A percentile compares a stretch with the other conserved stretches of the same genome.
phyloP scores from a whole-genome alignment of 2,329 filamentous ascomycete species.

The Alternaria arborescens region DNA sequence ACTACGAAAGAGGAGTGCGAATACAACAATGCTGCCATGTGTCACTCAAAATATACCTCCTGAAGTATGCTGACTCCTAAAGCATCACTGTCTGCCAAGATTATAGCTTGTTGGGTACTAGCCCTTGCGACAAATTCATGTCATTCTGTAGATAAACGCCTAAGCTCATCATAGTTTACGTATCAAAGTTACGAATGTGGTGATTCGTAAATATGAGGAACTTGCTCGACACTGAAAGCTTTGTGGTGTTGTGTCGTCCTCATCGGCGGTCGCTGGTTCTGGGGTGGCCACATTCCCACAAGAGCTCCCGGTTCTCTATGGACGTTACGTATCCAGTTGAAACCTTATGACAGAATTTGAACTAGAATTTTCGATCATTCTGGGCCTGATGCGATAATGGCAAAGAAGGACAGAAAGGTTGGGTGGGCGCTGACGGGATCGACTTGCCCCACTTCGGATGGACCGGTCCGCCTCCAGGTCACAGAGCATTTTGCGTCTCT shows the following conservation, averaged over 20 bases:
- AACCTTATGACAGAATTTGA: accelerated
- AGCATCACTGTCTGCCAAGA: background rate
- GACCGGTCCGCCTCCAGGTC: background rate
- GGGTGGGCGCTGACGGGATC: background rate
- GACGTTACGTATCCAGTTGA: background rate
- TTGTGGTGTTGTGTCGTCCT: background rate
- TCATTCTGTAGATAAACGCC: background rate
- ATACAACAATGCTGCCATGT: background rate
- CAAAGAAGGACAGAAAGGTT: background rate
- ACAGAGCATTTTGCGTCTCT: background rate
- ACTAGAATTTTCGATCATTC: background rate
- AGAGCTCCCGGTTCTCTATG: background rate
- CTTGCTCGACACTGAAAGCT: background rate
- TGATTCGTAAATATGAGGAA: background rate
- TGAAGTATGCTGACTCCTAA: background rate
- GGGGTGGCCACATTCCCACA: background rate
- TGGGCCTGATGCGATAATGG: background rate
- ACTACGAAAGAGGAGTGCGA: background rate
- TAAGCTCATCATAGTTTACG: background rate
- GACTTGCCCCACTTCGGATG: background rate
- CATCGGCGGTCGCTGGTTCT: background rate
- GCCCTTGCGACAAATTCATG: background rate
- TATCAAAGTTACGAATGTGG: background rate
- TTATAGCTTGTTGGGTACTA: background rate
- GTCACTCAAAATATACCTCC: background rate